Conservation (phyloP, 2,329 filamentous ascomycete species). For the Fusarium humuli region DNA sequence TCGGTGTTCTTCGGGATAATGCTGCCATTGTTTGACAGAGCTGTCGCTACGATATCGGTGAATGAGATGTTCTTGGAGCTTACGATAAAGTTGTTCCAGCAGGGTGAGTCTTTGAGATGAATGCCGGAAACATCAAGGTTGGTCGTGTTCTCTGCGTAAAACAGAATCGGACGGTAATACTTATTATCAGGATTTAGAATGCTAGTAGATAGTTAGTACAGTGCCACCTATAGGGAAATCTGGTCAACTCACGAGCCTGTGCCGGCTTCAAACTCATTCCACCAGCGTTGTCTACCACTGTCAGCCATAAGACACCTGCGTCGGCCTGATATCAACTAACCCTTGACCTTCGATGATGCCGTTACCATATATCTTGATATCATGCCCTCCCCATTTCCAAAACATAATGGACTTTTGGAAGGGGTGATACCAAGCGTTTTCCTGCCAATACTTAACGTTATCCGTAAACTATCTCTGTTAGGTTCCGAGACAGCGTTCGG, state of each 20-base stretch:
- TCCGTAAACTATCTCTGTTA: constrained; percentile 37
- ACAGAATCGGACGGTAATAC: constrained; percentile 42
- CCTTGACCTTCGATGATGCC: constrained; percentile 18
- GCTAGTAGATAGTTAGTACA: neutral
- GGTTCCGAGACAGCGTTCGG: neutral
- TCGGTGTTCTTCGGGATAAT: constrained; percentile 45
- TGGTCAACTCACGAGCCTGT: constrained; percentile 4
- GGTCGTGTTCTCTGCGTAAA: constrained; percentile 44
- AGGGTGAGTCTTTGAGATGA: constrained; percentile 44
- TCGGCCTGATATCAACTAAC: neutral
- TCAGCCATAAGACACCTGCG: constrained; percentile 5
- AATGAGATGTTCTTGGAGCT: constrained; percentile 42
- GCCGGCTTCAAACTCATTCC: constrained; percentile 42
- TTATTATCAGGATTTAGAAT: constrained; percentile 37
- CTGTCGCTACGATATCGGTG: constrained; percentile 17
- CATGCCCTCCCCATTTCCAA: constrained; percentile 41
- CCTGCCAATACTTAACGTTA: constrained; percentile 41
- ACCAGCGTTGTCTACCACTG: constrained; percentile 43
- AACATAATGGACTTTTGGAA: constrained; percentile 47
- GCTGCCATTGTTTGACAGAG: neutral
- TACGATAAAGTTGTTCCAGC: constrained; percentile 45
- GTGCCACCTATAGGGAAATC: neutral
- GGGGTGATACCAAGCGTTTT: constrained; percentile 39
- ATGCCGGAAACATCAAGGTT: constrained; percentile 40
- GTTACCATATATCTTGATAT: constrained; percentile 42